Evolutionary conservation across 163 green algal genomes (phyloP).

Genomic region (Chlamydomonas reinhardtii): DNA sequence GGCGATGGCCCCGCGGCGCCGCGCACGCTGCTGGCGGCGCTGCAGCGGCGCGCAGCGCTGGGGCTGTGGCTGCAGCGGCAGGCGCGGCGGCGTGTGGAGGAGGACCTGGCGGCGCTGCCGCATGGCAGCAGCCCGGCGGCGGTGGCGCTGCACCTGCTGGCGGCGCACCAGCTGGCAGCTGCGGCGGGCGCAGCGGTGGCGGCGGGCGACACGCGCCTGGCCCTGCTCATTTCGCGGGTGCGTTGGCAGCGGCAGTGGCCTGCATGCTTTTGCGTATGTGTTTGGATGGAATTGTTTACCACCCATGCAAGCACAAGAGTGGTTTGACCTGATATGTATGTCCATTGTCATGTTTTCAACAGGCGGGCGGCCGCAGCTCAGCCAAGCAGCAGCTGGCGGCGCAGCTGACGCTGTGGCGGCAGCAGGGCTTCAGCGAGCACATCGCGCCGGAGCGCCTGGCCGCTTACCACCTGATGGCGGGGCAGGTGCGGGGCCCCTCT

Average conservation of each 20-base stretch:
- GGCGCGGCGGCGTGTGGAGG: conserved; percentile 49
- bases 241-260: too few species aligned
- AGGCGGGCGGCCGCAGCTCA: conserved; percentile 6
- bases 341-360: neutral
- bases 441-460: conserved; percentile 59
- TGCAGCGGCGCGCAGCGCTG: conserved; percentile 62
- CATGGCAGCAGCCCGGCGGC: conserved; percentile 1
- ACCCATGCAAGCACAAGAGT: too few species aligned
- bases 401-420: conserved; percentile 58
- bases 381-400: neutral
- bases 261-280: too few species aligned
- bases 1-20: neutral
- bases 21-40: conserved; percentile 24
- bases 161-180: conserved; percentile 71
- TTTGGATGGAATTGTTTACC: too few species aligned
- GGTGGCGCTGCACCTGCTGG: conserved; percentile 75
- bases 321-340: too few species aligned
- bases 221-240: conserved; percentile 75
- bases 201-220: conserved; percentile 79
- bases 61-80: conserved; percentile 72
- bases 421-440: conserved; percentile 33
- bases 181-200: conserved; percentile 73
- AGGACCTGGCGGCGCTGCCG: conserved; percentile 48
- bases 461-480: conserved; percentile 81
- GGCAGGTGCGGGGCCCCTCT: conserved; percentile 63